phyloP scores from a whole-genome alignment of 257 asterid genomes.

The Nicotiana undulata region DNA sequence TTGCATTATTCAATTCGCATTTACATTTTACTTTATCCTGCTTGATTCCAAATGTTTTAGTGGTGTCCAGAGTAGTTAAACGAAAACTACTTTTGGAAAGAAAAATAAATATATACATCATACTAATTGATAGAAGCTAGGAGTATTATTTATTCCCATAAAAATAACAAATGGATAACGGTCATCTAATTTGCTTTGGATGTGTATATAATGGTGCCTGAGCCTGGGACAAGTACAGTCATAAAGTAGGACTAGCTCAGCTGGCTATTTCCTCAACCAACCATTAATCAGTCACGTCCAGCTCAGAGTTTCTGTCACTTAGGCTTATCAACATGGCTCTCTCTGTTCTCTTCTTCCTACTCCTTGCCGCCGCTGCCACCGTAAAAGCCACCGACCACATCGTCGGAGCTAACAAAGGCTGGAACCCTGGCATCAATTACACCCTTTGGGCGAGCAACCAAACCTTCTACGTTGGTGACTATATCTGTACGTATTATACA shows the following conservation, averaged over 20 bases:
- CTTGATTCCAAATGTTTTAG: background rate
- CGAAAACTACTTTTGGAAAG: background rate
- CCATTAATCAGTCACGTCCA: conserved; percentile 30
- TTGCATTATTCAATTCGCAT: background rate
- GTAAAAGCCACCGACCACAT: conserved; percentile 86
- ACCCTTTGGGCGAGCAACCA: conserved; percentile 91
- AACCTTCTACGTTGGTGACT: conserved; percentile 79
- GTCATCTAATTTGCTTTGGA: background rate
- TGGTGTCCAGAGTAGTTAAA: background rate
- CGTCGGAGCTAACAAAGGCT: conserved; percentile 86
- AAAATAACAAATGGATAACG: background rate
- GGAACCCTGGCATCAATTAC: conserved; percentile 92
- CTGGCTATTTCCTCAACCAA: conserved; percentile 7
- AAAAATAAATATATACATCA: background rate
- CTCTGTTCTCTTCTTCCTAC: conserved; percentile 34
- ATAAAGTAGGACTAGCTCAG: background rate
- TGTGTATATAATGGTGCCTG: background rate
- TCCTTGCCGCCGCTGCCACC: conserved; percentile 32
- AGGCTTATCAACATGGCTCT: conserved; percentile 18
- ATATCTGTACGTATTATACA: conserved; percentile 44
- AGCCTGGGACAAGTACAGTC: background rate
- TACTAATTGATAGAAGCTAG: background rate
- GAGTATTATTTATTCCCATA: background rate
- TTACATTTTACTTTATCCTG: background rate
- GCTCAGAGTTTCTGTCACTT: conserved; percentile 27